Evolutionary conservation across 2,329 filamentous ascomycete genomes (phyloP).

Genomic region (Albophoma yamanashiensis): DNA sequence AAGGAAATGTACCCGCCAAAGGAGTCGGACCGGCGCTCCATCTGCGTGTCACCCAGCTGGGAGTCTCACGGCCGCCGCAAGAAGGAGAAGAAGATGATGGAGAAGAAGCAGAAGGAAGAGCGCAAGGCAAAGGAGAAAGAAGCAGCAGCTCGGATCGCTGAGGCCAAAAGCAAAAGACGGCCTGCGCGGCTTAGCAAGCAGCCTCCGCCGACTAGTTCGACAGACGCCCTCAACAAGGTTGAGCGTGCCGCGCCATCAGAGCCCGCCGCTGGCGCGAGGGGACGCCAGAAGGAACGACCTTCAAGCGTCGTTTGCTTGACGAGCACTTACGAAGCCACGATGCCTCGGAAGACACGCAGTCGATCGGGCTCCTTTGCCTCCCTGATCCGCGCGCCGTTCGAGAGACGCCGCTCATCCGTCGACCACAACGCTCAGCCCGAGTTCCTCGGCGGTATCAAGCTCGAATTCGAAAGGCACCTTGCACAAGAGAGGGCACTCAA

Average conservation of each 20-base stretch:
- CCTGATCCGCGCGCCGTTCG: conserved; percentile 22
- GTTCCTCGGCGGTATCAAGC: conserved; percentile 30
- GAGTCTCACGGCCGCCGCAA: conserved; percentile 44
- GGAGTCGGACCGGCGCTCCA: conserved; percentile 21
- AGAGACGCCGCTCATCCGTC: conserved; percentile 20
- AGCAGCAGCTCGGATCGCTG: conserved; percentile 11
- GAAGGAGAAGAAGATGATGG: conserved; percentile 38
- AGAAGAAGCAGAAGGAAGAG: conserved; percentile 14
- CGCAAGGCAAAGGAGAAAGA: conserved; percentile 16
- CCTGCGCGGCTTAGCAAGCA: conserved; percentile 1
- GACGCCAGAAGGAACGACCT: conserved; percentile 7
- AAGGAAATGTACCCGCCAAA: conserved; percentile 17
- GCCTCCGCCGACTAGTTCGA: conserved; percentile 2
- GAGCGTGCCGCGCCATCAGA: not conserved
- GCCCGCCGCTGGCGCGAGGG: not conserved
- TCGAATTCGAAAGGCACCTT: conserved; percentile 26
- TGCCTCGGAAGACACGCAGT: conserved; percentile 13
- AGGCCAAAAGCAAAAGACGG: conserved; percentile 12
- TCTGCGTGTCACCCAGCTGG: conserved; percentile 54
- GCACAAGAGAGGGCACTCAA: conserved; percentile 18
- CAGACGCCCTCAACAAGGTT: conserved; percentile 2
- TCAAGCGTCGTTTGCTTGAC: conserved; percentile 15
- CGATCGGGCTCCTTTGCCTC: conserved; percentile 27
- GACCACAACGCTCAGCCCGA: conserved; percentile 19
- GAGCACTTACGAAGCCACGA: conserved; percentile 9